Conservation (phyloP, 768 basidiomycete species). For the Antrodiella citrinella region DNA sequence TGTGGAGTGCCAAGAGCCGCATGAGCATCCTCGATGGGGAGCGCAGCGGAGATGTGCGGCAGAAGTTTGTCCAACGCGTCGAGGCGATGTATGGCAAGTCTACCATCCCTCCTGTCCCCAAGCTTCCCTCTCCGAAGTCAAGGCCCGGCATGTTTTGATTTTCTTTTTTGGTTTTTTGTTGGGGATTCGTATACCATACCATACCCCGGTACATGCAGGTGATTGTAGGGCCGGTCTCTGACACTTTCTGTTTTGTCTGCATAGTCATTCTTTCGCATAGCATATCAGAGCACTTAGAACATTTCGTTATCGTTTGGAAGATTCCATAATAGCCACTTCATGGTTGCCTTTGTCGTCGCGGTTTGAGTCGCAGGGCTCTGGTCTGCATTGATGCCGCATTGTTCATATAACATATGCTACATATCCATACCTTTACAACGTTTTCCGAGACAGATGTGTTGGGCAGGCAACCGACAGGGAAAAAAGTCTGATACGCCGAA, state of each 20-base stretch:
- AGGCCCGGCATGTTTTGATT: neutral
- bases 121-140: slow-evolving; percentile 9
- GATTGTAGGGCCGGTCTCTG: neutral
- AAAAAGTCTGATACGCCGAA: slow-evolving; percentile 21
- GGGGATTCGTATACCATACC: neutral
- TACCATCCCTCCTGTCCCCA: slow-evolving; percentile 38
- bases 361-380: too few relatives aligned
- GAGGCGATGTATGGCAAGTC: slow-evolving; percentile 41
- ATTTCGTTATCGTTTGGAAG: neutral
- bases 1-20: slow-evolving; percentile 36
- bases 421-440: too few relatives aligned
- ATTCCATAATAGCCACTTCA: too few relatives aligned
- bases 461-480: too few relatives aligned
- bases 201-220: neutral
- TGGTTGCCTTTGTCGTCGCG: too few relatives aligned
- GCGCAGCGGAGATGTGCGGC: slow-evolving; percentile 41
- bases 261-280: neutral
- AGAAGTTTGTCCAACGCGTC: slow-evolving; percentile 42
- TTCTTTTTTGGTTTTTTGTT: neutral
- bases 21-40: slow-evolving; percentile 45
- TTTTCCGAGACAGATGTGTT: too few relatives aligned
- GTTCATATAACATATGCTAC: too few relatives aligned
- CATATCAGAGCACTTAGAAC: neutral
- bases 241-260: neutral
- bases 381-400: too few relatives aligned